A percentile compares a stretch with the other conserved stretches of the same genome.
Conservation (phyloP, 108 stramenopile species). For the Cyclotella sp. region DNA sequence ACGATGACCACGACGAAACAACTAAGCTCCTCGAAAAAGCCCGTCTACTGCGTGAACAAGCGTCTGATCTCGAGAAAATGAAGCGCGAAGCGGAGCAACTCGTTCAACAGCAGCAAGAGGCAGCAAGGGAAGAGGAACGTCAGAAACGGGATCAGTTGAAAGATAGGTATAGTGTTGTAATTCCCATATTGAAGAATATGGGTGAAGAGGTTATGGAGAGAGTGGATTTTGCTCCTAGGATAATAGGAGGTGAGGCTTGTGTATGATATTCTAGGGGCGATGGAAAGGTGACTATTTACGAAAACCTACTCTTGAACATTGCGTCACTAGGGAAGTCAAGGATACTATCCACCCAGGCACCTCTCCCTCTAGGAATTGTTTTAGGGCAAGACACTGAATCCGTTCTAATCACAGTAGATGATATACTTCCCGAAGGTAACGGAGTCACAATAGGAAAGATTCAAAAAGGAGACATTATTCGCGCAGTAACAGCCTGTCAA, state of each 20-base stretch:
- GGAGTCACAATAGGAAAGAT: slow-evolving; percentile 59
- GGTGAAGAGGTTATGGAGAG: slow-evolving; percentile 70
- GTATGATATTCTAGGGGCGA: slow-evolving; percentile 4
- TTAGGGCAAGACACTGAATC: slow-evolving; percentile 61
- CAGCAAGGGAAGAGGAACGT: slow-evolving; percentile 21
- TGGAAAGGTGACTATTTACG: background rate
- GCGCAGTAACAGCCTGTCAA: slow-evolving; percentile 77
- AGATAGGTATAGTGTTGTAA: slow-evolving; percentile 66
- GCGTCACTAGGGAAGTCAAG: slow-evolving; percentile 35
- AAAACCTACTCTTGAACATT: background rate
- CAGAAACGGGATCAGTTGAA: slow-evolving; percentile 49
- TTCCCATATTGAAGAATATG: slow-evolving; percentile 85
- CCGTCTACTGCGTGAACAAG: slow-evolving; percentile 7
- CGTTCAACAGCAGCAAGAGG: slow-evolving; percentile 43
- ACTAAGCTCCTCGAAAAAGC: slow-evolving; percentile 23
- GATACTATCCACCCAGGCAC: slow-evolving; percentile 51
- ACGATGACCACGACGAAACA: background rate
- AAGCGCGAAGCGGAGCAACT: background rate
- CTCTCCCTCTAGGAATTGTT: slow-evolving; percentile 74
- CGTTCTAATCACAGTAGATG: slow-evolving; percentile 66
- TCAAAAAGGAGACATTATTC: slow-evolving; percentile 68
- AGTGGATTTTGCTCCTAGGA: slow-evolving; percentile 72
- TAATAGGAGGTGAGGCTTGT: slow-evolving; percentile 45
- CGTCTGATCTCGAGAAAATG: background rate
- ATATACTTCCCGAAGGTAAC: slow-evolving; percentile 59